These are phyloP conservation scores for Aspergillus sp. DNA, from an alignment of 2,329 filamentous ascomycete genomes.

Conservation along the genomic window DNA sequence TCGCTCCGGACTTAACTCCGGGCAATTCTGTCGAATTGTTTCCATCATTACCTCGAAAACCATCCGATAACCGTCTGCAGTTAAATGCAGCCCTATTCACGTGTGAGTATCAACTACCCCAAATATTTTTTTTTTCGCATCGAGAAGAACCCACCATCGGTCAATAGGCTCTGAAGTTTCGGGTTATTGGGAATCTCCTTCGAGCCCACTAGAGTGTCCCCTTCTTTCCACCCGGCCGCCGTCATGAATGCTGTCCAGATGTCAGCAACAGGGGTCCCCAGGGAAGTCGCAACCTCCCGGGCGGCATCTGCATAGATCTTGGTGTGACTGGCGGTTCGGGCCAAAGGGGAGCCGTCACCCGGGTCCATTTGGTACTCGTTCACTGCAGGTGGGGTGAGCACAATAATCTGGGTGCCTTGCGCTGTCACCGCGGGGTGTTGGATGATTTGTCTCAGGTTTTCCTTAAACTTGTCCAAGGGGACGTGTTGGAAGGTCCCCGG, in stretches of 20 bases:
- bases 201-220: slow-evolving; percentile 53
- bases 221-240: slow-evolving; percentile 53
- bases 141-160: slow-evolving; percentile 50
- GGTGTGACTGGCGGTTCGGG: slow-evolving; percentile 59
- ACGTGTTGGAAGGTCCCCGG: slow-evolving; percentile 71
- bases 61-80: slow-evolving; percentile 54
- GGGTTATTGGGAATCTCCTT: slow-evolving; percentile 58
- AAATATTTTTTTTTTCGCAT: neutral
- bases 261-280: slow-evolving; percentile 66
- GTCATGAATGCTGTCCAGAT: slow-evolving; percentile 77
- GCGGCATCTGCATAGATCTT: slow-evolving; percentile 66
- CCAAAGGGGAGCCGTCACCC: slow-evolving; percentile 45
- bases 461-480: slow-evolving; percentile 69
- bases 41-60: slow-evolving; percentile 54
- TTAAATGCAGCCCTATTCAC: slow-evolving; percentile 55
- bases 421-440: slow-evolving; percentile 66
- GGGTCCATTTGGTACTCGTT: slow-evolving; percentile 68
- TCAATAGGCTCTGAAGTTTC: slow-evolving; percentile 50
- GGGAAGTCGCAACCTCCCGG: slow-evolving; percentile 57
- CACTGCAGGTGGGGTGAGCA: slow-evolving; percentile 75
- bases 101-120: neutral
- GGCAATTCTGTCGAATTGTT: slow-evolving; percentile 50
- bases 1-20: slow-evolving; percentile 53
- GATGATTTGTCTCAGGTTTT: slow-evolving; percentile 70
- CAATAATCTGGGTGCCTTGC: slow-evolving; percentile 72